A percentile compares a stretch with the other conserved stretches of the same genome.
Conservation (phyloP, 2,329 filamentous ascomycete species). For the Neocatenulostroma microsporum region DNA sequence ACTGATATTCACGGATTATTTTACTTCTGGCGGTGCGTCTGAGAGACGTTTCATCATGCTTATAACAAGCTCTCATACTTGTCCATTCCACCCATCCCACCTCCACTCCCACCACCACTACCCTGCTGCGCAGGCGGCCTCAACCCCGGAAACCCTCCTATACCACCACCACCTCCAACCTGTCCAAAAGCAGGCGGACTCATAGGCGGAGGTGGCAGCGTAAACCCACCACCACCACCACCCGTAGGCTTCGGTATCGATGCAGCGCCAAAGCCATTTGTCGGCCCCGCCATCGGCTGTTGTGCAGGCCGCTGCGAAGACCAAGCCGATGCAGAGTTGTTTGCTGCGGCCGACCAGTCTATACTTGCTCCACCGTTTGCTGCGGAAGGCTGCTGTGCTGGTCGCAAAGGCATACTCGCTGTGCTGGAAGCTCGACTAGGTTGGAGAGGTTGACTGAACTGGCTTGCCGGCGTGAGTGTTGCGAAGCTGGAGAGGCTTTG, state of each 20-base stretch:
- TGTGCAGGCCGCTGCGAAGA: neutral
- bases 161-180: constrained; percentile 34
- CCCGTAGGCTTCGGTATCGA: constrained; percentile 5
- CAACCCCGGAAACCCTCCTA: constrained; percentile 27
- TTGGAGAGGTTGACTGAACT: constrained; percentile 33
- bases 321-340: constrained; percentile 2
- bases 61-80: constrained; percentile 58
- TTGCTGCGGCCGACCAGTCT: constrained; percentile 44
- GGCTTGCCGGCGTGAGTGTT: constrained; percentile 30
- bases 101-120: constrained; percentile 28
- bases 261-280: constrained; percentile 10
- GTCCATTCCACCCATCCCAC: constrained; percentile 45
- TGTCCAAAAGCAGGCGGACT: constrained; percentile 29
- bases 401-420: constrained; percentile 19
- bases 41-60: neutral
- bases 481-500: constrained; percentile 26
- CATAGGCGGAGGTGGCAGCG: constrained; percentile 24
- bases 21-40: too few species aligned
- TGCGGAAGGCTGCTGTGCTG: constrained; percentile 23
- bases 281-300: constrained; percentile 4
- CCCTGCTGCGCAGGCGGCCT: constrained; percentile 16
- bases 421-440: constrained; percentile 17
- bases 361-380: constrained; percentile 33
- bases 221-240: constrained; percentile 12
- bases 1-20: too few species aligned